phyloP scores from a whole-genome alignment of 371 early-diverging fungal species.

The Mortierella sp. region DNA sequence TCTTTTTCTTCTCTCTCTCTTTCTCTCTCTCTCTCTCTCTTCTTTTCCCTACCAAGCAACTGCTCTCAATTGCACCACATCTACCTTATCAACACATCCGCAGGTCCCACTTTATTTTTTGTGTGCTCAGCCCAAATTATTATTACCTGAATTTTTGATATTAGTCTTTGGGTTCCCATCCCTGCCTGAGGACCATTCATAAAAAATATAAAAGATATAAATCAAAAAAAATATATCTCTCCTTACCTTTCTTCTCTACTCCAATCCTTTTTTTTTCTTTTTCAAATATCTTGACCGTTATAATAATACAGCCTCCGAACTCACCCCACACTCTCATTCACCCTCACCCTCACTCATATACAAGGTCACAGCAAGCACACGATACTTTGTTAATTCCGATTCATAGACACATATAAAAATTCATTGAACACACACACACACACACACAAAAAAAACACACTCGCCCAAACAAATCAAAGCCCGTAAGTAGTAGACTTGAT shows the following conservation, averaged over 20 bases:
- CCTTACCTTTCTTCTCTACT: background rate
- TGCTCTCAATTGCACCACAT: background rate
- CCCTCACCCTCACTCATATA: background rate
- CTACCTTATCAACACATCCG: background rate
- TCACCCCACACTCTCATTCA: background rate
- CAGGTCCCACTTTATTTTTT: background rate
- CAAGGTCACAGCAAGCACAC: background rate
- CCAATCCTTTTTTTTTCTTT: background rate
- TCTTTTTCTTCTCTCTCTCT: background rate
- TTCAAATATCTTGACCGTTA: background rate
- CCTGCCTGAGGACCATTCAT: background rate
- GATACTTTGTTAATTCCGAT: slow-evolving; percentile 2
- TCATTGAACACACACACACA: background rate
- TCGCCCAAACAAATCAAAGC: background rate
- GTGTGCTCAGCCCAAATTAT: slow-evolving; percentile 6
- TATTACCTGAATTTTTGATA: background rate
- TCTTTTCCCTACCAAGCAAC: background rate
- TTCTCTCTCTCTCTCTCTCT: slow-evolving; percentile 16
- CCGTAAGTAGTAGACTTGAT: background rate
- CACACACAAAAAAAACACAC: no score
- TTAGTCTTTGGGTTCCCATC: no score
- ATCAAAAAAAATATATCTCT: background rate
- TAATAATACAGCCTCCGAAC: background rate
- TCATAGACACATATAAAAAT: no score
- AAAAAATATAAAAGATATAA: no score